Percentiles rank a stretch among this genome's conserved stretches.
These are phyloP conservation scores for Solanum pinnatisectum DNA, from an alignment of 257 asterid species.

Conservation along the genomic window DNA sequence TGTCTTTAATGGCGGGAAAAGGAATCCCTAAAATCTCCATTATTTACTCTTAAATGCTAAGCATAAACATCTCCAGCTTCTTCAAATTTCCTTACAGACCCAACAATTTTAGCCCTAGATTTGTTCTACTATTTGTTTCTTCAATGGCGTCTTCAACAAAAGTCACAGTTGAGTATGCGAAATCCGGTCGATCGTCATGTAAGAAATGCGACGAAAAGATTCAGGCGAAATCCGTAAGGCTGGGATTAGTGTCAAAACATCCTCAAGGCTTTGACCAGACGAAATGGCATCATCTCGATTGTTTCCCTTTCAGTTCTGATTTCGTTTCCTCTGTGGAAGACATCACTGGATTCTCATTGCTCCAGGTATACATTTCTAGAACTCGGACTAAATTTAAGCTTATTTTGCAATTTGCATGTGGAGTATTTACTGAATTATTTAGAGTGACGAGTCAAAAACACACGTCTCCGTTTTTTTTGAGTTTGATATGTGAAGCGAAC, in stretches of 20 bases:
- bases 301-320: conserved; percentile 42
- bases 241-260: conserved; percentile 66
- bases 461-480: neutral
- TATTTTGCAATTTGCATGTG: neutral
- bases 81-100: neutral
- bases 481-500: neutral
- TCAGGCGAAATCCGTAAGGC: conserved; percentile 43
- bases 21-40: neutral
- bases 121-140: neutral
- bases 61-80: neutral
- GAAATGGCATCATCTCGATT: conserved; percentile 84
- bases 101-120: neutral
- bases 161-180: conserved; percentile 73
- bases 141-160: conserved; percentile 35
- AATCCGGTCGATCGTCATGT: conserved; percentile 81
- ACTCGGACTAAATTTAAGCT: neutral
- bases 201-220: conserved; percentile 74
- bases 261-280: conserved; percentile 78
- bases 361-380: conserved; percentile 31
- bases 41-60: neutral
- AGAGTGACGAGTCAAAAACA: neutral
- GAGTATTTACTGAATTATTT: neutral
- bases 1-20: conserved; percentile 9
- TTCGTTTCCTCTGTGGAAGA: conserved; percentile 37
- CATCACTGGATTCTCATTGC: conserved; percentile 67